Evolutionary conservation across 345 rosid species (phyloP).

Genomic region (Citrus mangshanensis): DNA sequence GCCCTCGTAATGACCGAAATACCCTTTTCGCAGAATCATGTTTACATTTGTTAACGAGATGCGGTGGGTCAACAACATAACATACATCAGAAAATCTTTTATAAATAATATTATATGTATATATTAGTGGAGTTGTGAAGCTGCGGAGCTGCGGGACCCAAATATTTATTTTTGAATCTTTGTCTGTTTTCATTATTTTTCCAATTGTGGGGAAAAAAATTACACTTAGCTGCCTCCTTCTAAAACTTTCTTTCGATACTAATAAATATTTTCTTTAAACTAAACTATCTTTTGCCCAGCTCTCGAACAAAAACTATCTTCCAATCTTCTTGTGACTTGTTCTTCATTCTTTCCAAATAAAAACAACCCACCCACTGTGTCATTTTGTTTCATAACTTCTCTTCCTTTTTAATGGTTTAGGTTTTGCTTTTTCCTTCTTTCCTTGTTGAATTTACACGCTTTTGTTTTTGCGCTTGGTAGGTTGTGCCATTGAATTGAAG

Average conservation of each 20-base stretch:
- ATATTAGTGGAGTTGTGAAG: conserved; percentile 15
- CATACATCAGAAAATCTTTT: not conserved
- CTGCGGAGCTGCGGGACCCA: conserved; percentile 21
- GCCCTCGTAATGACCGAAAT: not conserved
- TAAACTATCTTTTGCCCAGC: not conserved
- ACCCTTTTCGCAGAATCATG: conserved; percentile 7
- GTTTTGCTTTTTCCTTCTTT: conserved; percentile 26
- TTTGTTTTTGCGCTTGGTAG: conserved; percentile 47
- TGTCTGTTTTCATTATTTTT: not conserved
- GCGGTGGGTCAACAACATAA: conserved; percentile 13
- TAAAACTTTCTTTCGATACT: not conserved
- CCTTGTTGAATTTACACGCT: conserved; percentile 20
- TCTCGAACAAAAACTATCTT: conserved; percentile 22
- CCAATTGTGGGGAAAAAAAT: not conserved
- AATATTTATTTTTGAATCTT: conserved; percentile 11
- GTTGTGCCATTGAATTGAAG: conserved; percentile 41
- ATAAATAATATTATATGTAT: not conserved
- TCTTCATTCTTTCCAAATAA: conserved; percentile 15
- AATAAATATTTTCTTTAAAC: not conserved
- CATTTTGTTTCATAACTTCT: conserved; percentile 23
- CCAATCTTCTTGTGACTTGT: conserved; percentile 24
- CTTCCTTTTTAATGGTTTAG: conserved; percentile 38
- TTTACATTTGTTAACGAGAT: not conserved
- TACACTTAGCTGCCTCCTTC: not conserved
- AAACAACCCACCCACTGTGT: conserved; percentile 24